Conservation (phyloP, 768 basidiomycete species). For the Strobilomyces dryophilus region DNA sequence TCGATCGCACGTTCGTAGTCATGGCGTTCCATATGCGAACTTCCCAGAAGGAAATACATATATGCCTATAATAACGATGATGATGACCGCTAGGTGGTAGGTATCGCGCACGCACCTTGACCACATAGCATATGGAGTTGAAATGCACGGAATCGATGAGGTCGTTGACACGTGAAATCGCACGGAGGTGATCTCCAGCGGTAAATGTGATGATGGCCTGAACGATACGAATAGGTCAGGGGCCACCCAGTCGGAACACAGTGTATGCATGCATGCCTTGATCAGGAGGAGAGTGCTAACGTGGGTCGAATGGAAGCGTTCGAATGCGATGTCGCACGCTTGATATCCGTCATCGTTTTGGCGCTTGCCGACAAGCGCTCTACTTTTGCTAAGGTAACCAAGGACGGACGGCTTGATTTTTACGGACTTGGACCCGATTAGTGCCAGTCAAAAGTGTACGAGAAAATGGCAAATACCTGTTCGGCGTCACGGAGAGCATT, state of each 20-base stretch:
- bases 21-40: background rate
- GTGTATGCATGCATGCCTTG: constrained; percentile 5
- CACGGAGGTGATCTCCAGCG: background rate
- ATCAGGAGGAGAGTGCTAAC: constrained; percentile 2
- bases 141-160: background rate
- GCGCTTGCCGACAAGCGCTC: background rate
- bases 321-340: constrained; percentile 1
- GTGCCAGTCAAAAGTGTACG: background rate
- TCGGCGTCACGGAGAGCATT: constrained; percentile 3
- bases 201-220: constrained; percentile 6
- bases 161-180: constrained; percentile 4
- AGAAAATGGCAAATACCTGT: background rate
- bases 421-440: background rate
- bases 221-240: background rate
- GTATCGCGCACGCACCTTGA: background rate
- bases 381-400: background rate
- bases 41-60: constrained; percentile 6
- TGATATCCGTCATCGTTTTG: constrained; percentile 1
- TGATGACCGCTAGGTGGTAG: background rate
- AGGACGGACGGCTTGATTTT: background rate
- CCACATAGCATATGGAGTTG: constrained; percentile 1
- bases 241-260: background rate
- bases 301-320: constrained; percentile 2
- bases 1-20: constrained; percentile 5
- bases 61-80: constrained; percentile 1